Evolutionary conservation across 257 asterid species (phyloP), one percentile per base, ranked within the genome.

Genomic region (Fraxinus quadrangulata): DNA sequence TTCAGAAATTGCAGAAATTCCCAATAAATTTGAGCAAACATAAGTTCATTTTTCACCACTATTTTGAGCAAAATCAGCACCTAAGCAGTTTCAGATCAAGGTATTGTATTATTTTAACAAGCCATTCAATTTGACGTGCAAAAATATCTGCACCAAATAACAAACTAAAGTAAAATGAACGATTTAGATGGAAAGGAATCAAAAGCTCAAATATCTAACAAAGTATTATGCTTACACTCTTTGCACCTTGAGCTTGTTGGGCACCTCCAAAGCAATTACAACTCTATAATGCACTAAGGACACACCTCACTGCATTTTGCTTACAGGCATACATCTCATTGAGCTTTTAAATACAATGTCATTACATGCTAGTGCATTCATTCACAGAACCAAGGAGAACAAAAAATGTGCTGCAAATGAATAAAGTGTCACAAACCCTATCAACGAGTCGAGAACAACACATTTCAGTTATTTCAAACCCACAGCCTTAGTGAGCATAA

Each of bases 301-400:
- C 33, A 10, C 34, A 61, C 31, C 31, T 61, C 68, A 61, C 31
- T 61, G 14, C 68, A 56, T 33, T 8, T 24, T 2, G 17, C 34
- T 7, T 61, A 30, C 68, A 61, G 33, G 5, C 68, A 21, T 61
- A 33, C 33, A 61, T 61, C 28, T 59, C 30, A 21, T 21, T 23
- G 13, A 61, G 16, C 34, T 24, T 56, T 39, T 23, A 21, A 31
- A 3, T 56, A 78, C 66, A 70, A 71, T 67, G 31, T 6, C 42
- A 19, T 71, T 47, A 39, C 51, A 39, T 33, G 73, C 73, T 67
- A 63, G 76, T 31, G 3, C 31, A 67, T 67, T 24, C 45, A 19
- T 63, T 12, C 54, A 39, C 2, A 28, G 9, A 61, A 51, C 49
- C 66, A 71, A 65, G 66, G 31, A 67, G n/a, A 68, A 30, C 56